Evolutionary conservation across 2,329 filamentous ascomycete species (phyloP), one percentile per base, ranked within the genome.

Genomic region (Colletotrichum endophyticum): DNA sequence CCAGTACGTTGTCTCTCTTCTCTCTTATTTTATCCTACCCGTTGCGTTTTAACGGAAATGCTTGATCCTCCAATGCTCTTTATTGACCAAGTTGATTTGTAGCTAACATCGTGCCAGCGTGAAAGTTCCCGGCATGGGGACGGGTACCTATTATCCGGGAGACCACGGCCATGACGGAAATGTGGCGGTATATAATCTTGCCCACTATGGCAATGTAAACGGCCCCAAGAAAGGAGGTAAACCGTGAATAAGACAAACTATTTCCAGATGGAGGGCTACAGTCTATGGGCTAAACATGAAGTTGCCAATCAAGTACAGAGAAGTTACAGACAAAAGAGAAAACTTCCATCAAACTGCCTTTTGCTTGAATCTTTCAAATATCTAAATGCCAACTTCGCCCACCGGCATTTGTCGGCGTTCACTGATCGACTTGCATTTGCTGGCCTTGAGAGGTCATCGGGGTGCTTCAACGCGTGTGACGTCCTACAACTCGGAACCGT

Each of bases 301-400:
- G 3, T 22, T 19, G 39, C 9, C 39, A 49, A 4, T n/a, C 3
- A 49, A 49, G 16, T n/a, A n/a, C 39, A n/a, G 39, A 49, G 3
- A 12, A 49, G 3, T n/a, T 49, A 22, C 39, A 49, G 19, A 22
- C 19, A 49, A 49, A 22, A 49, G 39, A 49, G 8, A 6, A 4
- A 44, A 6, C 5, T 44, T n/a, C 5, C 4, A 12, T n/a, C 1
- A n/a, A 44, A 44, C 8, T n/a, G 2, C 16, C 8, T 44, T 11
- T 44, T 2, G 5, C 19, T n/a, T 6, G 19, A 11, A 1, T 44
- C 19, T 44, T 44, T 19, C 19, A 44, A 9, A 12, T 44, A n/a
- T 19, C 5, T 6, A 5, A 44, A 6, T 44, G 19, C 19, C 19
- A 7, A 0, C 0, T 7, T 49, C 9, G 5, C 2, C 5, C 2